Base-by-base conservation (phyloP, 106 monocot species). In the Chionographis japonica region DNA sequence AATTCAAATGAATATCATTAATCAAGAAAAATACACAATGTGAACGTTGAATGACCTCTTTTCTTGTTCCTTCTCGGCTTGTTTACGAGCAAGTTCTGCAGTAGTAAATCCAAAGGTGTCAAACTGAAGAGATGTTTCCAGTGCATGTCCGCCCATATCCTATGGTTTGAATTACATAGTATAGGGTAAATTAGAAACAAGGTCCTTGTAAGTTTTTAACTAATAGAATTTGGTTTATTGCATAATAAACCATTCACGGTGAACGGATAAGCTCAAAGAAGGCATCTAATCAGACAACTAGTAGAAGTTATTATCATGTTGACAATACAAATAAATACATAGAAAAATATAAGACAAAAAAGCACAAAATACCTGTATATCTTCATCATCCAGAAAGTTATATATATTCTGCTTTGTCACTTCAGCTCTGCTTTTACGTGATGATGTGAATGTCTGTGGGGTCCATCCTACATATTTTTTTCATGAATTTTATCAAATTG, bases 21-120 rank as follows among this genome's bases (percentile, higher is more conserved):
- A 27, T 27, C 0, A 27, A 27, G 1, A 40, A 40, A 13, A 40
- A 63, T 7, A 63, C 0, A 58, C 37, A 36, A 67, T 40, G 2
- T 11, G 18, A 67, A 65, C 43, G 67, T 19, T 17, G 61, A 61
- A 37, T 69, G 12, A 97, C 97, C 97, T 97, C 66, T 83, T 85
- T 52, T 90, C 49, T 55, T 87, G 89, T 62, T 86, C 97, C 70
- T 84, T 89, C 59, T 89, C 82, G 13, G 87, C 97, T 65, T 89
- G 72, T 54, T 89, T 92, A 17, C 89, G 86, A 53, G 92, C 92
- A 78, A 83, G 56, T 78, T 97, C 92, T 67, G 92, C 80, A 52
- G 89, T 87, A 50, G 97, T 97, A 69, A 90, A 89, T 73, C 97
- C 97, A 85, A 97, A 97, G 6, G 92, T 97, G 72, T 97, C 97